Evolutionary conservation across 306 rosid species (phyloP).

Genomic region (Begonia peltatifolia): DNA sequence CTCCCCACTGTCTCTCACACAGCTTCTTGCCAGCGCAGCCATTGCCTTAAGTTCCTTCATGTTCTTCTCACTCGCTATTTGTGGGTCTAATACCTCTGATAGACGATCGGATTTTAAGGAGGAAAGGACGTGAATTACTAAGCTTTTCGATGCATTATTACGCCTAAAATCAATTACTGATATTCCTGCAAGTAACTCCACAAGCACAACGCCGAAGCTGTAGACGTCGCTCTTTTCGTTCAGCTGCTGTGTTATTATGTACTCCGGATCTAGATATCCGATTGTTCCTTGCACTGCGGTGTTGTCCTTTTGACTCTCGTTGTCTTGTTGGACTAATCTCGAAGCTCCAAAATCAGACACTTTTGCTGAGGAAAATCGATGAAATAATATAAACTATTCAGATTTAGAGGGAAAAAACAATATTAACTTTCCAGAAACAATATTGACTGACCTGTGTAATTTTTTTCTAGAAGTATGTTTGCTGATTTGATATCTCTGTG

Average conservation of each 20-base stretch:
- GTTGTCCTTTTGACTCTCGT: neutral
- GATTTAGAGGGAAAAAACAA: too few relatives aligned
- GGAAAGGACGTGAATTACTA: neutral
- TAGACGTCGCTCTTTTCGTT: constrained; percentile 2
- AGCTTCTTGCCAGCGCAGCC: neutral
- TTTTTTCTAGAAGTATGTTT: neutral
- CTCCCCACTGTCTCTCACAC: neutral
- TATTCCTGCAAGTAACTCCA: neutral
- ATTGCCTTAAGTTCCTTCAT: neutral
- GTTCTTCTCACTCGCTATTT: too few relatives aligned
- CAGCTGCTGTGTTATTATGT: neutral
- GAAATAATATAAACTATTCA: too few relatives aligned
- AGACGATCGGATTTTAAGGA: neutral
- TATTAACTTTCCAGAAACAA: too few relatives aligned
- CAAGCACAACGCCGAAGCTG: neutral
- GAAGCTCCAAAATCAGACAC: constrained; percentile 8
- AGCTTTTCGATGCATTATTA: neutral
- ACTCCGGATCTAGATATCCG: neutral
- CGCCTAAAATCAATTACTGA: neutral
- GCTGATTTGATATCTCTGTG: constrained; percentile 3
- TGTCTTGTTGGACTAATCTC: neutral
- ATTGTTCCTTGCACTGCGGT: neutral
- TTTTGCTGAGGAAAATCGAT: neutral
- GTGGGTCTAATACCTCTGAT: neutral
- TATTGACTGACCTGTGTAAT: too few relatives aligned